Evolutionary conservation across 768 basidiomycete species (phyloP).

Genomic region (Mycena galericulata): DNA sequence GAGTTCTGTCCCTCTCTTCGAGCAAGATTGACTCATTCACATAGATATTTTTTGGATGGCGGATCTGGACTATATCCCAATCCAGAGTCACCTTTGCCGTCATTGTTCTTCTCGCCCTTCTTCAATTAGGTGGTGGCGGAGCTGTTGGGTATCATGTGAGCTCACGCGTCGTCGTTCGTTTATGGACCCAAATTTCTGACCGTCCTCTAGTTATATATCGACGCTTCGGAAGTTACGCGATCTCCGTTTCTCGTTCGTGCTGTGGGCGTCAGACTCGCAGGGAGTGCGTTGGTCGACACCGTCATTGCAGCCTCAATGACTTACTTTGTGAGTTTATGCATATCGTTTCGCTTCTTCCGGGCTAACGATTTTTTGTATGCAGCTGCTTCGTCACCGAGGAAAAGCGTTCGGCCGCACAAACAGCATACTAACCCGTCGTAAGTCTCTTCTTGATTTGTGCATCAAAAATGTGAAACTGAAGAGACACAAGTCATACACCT

Average conservation of each 20-base stretch:
- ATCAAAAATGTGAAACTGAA: not conserved
- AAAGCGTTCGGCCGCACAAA: conserved; percentile 11
- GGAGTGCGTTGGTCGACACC: conserved; percentile 17
- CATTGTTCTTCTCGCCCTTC: conserved; percentile 20
- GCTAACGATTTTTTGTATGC: not conserved
- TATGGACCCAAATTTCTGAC: not conserved
- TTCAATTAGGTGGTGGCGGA: conserved; percentile 25
- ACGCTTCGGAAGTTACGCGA: not conserved
- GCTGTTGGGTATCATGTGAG: conserved; percentile 26
- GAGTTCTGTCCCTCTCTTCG: not conserved
- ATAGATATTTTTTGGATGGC: conserved; percentile 36
- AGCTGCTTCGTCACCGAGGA: conserved; percentile 24
- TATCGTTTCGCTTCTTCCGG: too few species aligned
- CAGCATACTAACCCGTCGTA: conserved; percentile 27
- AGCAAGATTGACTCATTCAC: not conserved
- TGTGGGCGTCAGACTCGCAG: conserved; percentile 20
- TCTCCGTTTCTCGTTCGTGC: not conserved
- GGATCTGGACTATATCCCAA: conserved; percentile 29
- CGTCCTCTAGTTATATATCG: not conserved
- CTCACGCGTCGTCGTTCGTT: too few species aligned
- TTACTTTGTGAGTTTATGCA: conserved; percentile 21
- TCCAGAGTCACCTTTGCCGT: conserved; percentile 8
- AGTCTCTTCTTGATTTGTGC: not conserved
- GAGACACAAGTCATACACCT: conserved; percentile 21
- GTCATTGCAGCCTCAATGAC: conserved; percentile 32